phyloP scores from a whole-genome alignment of 1,284 basidiomycete species.

The Microbotryum lychnidis-dioicae region DNA sequence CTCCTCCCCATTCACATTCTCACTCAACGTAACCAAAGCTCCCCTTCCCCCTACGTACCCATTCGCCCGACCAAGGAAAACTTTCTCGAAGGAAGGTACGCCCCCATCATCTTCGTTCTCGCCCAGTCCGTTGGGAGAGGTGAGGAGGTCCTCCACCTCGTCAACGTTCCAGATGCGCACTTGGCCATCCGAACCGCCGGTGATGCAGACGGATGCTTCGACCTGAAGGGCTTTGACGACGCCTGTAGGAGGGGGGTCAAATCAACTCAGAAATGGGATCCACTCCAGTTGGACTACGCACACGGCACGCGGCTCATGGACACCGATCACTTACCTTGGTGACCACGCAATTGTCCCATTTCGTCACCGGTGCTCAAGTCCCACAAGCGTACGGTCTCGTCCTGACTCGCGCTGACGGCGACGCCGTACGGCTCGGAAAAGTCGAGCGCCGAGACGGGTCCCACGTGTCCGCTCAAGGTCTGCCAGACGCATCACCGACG shows the following conservation, averaged over 20 bases:
- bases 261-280: not conserved
- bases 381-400: constrained; percentile 66
- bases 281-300: not conserved
- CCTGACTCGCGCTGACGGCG: constrained; percentile 64
- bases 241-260: constrained; percentile 30
- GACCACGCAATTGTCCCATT: constrained; percentile 70
- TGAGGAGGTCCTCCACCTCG: constrained; percentile 44
- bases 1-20: not conserved
- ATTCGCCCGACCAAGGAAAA: not conserved
- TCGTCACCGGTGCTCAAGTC: constrained; percentile 63
- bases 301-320: no score
- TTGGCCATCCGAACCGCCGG: constrained; percentile 77
- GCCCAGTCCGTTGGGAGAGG: not conserved
- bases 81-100: not conserved
- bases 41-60: constrained; percentile 16
- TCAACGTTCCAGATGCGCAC: constrained; percentile 81
- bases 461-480: constrained; percentile 72
- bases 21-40: constrained; percentile 9
- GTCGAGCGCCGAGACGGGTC: constrained; percentile 80
- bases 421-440: constrained; percentile 95
- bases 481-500: constrained; percentile 37
- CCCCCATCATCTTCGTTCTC: not conserved
- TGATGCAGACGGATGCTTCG: constrained; percentile 82
- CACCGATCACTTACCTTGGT: constrained; percentile 47
- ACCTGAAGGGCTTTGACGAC: constrained; percentile 85